phyloP scores from a whole-genome alignment of 495 filamentous ascomycete species.

The Xylaria flabelliformis region DNA sequence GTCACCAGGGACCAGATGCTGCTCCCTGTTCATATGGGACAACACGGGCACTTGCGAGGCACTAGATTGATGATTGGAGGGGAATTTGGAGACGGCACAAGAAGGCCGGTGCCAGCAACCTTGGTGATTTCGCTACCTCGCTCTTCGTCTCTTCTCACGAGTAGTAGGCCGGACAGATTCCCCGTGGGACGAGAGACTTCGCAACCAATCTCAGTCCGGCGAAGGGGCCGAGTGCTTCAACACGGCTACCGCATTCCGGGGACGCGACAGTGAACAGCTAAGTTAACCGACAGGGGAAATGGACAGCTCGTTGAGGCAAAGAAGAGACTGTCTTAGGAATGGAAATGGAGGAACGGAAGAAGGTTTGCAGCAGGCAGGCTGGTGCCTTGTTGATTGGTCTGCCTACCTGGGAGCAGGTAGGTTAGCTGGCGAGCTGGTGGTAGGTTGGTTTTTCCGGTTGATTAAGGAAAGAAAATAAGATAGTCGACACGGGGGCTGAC shows the following conservation, averaged over 20 bases:
- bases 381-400: conserved; percentile 33
- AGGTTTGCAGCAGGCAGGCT: conserved; percentile 26
- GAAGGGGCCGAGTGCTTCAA: conserved; percentile 59
- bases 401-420: conserved; percentile 29
- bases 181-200: conserved; percentile 31
- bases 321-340: conserved; percentile 24
- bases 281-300: conserved; percentile 18
- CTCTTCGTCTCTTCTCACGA: neutral
- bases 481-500: conserved; percentile 33
- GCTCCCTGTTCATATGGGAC: conserved; percentile 60
- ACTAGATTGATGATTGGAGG: conserved; percentile 34
- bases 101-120: neutral
- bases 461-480: conserved; percentile 42
- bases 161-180: neutral
- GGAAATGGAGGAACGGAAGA: conserved; percentile 25
- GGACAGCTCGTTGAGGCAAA: neutral
- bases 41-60: conserved; percentile 32
- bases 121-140: neutral
- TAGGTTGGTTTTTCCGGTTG: conserved; percentile 36
- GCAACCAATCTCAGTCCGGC: conserved; percentile 57
- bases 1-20: conserved; percentile 57
- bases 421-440: conserved; percentile 29
- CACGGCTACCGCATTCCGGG: conserved; percentile 60
- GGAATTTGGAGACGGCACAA: conserved; percentile 24
- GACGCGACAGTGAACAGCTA: conserved; percentile 25